Evolutionary conservation across 73 alveolate species (phyloP).

Genomic region (Uronychia binucleata): DNA sequence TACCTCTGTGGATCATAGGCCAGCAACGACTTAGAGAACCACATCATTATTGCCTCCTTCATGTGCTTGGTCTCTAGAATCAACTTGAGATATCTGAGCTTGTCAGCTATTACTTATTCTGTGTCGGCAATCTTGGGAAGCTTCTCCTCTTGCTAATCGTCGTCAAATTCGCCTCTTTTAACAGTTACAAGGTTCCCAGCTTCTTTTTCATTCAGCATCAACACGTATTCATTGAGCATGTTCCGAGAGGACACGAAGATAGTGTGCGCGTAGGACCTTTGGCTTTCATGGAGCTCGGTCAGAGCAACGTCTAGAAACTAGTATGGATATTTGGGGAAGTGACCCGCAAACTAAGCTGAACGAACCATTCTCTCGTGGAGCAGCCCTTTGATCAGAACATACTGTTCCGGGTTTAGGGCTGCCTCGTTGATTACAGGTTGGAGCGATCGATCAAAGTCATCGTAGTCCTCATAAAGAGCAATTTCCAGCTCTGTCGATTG

Average conservation of each 20-base stretch:
- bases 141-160: background rate
- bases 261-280: background rate
- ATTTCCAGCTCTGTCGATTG: background rate
- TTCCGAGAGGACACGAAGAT: background rate
- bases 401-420: slow-evolving; percentile 44
- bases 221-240: background rate
- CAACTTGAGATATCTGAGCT: background rate
- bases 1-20: background rate
- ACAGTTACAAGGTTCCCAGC: background rate
- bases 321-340: background rate
- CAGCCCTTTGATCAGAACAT: background rate
- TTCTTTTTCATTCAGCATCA: background rate
- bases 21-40: background rate
- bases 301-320: background rate
- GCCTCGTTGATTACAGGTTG: slow-evolving; percentile 38
- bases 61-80: background rate
- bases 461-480: background rate
- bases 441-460: background rate
- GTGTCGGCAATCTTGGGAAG: background rate
- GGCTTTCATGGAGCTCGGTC: background rate
- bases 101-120: background rate
- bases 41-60: background rate
- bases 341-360: background rate
- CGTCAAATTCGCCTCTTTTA: background rate
- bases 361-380: background rate